A percentile compares a stretch with the other conserved stretches of the same genome.
Evolutionary conservation across 768 basidiomycete species (phyloP).

Genomic region (Cystobasidium tubakii): DNA sequence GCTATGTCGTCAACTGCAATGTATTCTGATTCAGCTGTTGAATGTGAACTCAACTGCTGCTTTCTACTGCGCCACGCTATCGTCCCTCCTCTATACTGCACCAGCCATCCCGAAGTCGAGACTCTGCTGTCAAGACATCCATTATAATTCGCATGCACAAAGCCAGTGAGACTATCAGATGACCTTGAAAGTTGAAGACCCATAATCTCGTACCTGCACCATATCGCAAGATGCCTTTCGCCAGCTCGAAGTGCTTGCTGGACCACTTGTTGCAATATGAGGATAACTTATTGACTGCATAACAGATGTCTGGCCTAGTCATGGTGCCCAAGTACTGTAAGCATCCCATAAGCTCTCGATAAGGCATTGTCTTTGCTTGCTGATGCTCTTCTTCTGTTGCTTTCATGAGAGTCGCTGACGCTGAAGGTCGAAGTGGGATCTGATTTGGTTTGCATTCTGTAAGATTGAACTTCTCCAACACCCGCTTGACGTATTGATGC

Average conservation of each 20-base stretch:
- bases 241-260: neutral
- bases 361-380: neutral
- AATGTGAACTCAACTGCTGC: neutral
- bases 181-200: slow-evolving; percentile 7
- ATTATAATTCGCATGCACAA: neutral
- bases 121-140: neutral
- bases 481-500: too few relatives aligned
- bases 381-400: too few relatives aligned
- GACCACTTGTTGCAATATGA: neutral
- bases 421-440: too few relatives aligned
- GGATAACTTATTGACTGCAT: slow-evolving; percentile 10
- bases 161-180: neutral
- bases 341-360: slow-evolving; percentile 16
- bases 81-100: neutral
- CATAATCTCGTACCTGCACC: slow-evolving; percentile 4
- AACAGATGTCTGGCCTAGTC: slow-evolving; percentile 16
- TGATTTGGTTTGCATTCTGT: too few relatives aligned
- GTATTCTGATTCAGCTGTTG: neutral
- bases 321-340: slow-evolving; percentile 13
- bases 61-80: slow-evolving; percentile 2
- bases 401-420: too few relatives aligned
- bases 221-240: slow-evolving; percentile 4
- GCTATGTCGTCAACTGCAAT: slow-evolving; percentile 11
- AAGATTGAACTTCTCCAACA: too few relatives aligned
- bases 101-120: slow-evolving; percentile 5